Conservation (phyloP, 805 yeast genomes). For the Jamesozyma spencerorum region DNA sequence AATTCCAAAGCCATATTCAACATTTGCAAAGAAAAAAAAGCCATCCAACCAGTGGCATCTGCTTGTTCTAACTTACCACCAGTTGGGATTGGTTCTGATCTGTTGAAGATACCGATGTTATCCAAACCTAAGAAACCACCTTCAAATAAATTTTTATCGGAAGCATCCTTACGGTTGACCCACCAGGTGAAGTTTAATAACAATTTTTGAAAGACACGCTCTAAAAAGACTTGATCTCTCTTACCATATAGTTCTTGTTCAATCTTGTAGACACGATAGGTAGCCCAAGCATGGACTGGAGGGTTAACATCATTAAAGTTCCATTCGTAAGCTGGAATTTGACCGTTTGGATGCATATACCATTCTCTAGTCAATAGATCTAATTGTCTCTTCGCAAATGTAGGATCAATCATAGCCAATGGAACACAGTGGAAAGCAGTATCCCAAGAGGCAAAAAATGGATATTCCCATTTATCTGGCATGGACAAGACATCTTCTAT, state of each 20-base stretch:
- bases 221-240: conserved; percentile 74
- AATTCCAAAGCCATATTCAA: conserved; percentile 84
- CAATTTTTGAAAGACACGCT: conserved; percentile 85
- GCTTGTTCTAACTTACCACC: conserved; percentile 90
- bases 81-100: conserved; percentile 88
- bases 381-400: conserved; percentile 79
- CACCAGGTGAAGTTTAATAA: conserved; percentile 92
- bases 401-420: conserved; percentile 86
- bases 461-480: conserved; percentile 95
- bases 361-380: conserved; percentile 84
- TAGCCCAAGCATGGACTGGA: conserved; percentile 95
- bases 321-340: conserved; percentile 95
- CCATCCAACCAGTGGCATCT: conserved; percentile 97
- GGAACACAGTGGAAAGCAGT: conserved; percentile 93
- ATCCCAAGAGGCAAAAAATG: conserved; percentile 96
- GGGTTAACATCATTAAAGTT: conserved; percentile 93
- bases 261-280: conserved; percentile 76
- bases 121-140: conserved; percentile 92
- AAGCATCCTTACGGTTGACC: conserved; percentile 84
- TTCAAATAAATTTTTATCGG: conserved; percentile 83
- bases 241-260: conserved; percentile 79
- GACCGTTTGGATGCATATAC: conserved; percentile 99
- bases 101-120: conserved; percentile 84
- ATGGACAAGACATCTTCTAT: conserved; percentile 79
- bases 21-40: conserved; percentile 83